phyloP scores from a whole-genome alignment of 2,329 filamentous ascomycete genomes.

The Alternaria postmessia region DNA sequence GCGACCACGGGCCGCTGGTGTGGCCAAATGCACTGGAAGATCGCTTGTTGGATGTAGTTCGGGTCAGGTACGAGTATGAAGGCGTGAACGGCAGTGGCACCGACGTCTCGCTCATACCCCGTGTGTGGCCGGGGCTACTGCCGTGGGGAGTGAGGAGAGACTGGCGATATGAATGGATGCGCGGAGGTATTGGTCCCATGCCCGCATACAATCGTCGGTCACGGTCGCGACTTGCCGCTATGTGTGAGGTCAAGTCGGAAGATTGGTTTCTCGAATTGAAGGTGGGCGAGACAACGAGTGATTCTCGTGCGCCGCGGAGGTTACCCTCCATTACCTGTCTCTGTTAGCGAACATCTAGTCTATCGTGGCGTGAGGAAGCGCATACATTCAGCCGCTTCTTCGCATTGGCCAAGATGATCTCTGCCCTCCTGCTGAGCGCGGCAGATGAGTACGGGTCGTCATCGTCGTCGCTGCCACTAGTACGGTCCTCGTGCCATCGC shows the following conservation, averaged over 20 bases:
- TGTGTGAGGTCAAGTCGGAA: constrained; percentile 44
- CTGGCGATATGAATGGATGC: constrained; percentile 41
- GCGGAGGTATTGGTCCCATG: constrained; percentile 47
- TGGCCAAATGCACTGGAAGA: constrained; percentile 52
- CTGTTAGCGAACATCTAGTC: constrained; percentile 32
- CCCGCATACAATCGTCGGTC: constrained; percentile 48
- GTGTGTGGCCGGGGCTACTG: constrained; percentile 48
- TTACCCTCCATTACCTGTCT: constrained; percentile 91
- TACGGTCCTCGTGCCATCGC: constrained; percentile 46
- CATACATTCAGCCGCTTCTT: constrained; percentile 87
- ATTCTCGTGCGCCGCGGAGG: constrained; percentile 77
- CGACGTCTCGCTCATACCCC: constrained; percentile 54
- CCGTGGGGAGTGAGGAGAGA: constrained; percentile 41
- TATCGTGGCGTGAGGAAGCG: constrained; percentile 3
- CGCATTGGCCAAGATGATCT: constrained; percentile 90
- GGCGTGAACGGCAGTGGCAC: constrained; percentile 46
- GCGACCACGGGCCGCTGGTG: constrained; percentile 49
- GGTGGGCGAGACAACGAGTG: constrained; percentile 64
- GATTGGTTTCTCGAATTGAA: constrained; percentile 53
- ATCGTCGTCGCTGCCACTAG: constrained; percentile 53
- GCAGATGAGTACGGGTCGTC: constrained; percentile 75
- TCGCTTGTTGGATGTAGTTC: constrained; percentile 42
- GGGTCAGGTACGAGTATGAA: constrained; percentile 40
- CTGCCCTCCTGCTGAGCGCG: constrained; percentile 69
- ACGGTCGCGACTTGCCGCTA: constrained; percentile 46